A percentile compares a stretch with the other conserved stretches of the same genome.
Conservation (phyloP, 1,284 basidiomycete species). For the Marasmius tenuissimus region DNA sequence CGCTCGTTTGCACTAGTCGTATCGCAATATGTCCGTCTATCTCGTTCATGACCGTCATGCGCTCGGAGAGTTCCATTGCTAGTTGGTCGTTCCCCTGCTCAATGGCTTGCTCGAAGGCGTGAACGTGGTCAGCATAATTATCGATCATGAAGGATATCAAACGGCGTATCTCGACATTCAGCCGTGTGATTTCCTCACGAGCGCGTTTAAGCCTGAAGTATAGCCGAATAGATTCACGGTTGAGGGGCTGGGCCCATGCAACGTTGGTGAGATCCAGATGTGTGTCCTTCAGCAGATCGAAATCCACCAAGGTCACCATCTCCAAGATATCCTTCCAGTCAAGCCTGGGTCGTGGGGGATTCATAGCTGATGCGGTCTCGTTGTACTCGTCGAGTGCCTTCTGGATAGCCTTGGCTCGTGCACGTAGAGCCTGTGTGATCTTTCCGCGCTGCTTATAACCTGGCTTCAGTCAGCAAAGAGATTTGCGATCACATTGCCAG, state of each 20-base stretch:
- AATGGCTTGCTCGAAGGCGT: background rate
- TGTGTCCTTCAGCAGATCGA: constrained; percentile 32
- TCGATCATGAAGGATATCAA: constrained; percentile 29
- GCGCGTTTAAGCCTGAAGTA: constrained; percentile 30
- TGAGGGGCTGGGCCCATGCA: constrained; percentile 27
- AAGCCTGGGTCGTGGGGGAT: constrained; percentile 20
- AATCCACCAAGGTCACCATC: constrained; percentile 30
- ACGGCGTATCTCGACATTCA: constrained; percentile 31
- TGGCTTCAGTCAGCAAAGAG: constrained; percentile 11
- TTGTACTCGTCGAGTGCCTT: constrained; percentile 27
- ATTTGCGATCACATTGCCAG: background rate
- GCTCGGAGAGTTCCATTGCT: background rate
- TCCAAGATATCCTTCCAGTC: constrained; percentile 29
- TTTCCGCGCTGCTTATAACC: constrained; percentile 28
- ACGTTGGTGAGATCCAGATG: constrained; percentile 24
- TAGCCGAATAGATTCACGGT: constrained; percentile 21
- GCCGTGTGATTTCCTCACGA: no score
- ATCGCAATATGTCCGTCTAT: background rate
- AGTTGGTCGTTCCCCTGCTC: background rate
- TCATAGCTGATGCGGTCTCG: constrained; percentile 17
- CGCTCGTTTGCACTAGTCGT: background rate
- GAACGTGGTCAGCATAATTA: no score
- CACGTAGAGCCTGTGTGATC: constrained; percentile 23
- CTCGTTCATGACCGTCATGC: background rate
- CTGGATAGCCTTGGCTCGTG: constrained; percentile 22